These are phyloP conservation scores for Aspergillus cavernicola DNA, from an alignment of 495 filamentous ascomycete species.

Conservation along the genomic window DNA sequence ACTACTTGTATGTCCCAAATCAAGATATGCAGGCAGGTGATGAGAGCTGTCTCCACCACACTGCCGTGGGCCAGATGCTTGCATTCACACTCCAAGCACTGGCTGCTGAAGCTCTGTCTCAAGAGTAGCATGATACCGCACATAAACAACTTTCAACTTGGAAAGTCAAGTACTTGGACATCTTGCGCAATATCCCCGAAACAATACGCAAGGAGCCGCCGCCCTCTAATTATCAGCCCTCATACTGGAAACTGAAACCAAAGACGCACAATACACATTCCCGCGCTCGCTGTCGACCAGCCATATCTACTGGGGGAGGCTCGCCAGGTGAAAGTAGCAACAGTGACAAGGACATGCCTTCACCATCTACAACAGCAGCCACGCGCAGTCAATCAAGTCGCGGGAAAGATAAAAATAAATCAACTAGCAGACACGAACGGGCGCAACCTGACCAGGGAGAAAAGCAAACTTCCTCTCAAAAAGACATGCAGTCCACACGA, in stretches of 20 bases:
- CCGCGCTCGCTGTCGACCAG: constrained; percentile 21
- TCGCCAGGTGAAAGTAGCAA: constrained; percentile 22
- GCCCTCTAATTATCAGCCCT: constrained; percentile 28
- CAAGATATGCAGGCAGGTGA: constrained; percentile 26
- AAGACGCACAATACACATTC: constrained; percentile 28
- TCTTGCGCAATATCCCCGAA: constrained; percentile 27
- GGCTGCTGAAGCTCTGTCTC: constrained; percentile 24
- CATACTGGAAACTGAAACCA: constrained; percentile 21
- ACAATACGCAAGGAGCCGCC: constrained; percentile 21
- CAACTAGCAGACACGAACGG: constrained; percentile 3
- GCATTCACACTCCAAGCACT: constrained; percentile 45
- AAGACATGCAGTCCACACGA: constrained; percentile 10
- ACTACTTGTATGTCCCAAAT: constrained; percentile 30
- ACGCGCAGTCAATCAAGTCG: constrained; percentile 17
- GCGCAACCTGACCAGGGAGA: constrained; percentile 10
- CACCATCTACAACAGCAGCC: constrained; percentile 20
- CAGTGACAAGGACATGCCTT: constrained; percentile 21
- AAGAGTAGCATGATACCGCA: constrained; percentile 37
- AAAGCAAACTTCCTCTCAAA: constrained; percentile 15
- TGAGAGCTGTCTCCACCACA: constrained; percentile 32
- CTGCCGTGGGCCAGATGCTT: constrained; percentile 44
- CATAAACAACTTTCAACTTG: constrained; percentile 22
- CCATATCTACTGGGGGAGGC: constrained; percentile 46
- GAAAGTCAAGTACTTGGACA: constrained; percentile 27
- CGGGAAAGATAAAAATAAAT: constrained; percentile 8